Conservation (phyloP, 192 early-diverging fungal genomes). For the Coemansia javaensis region DNA sequence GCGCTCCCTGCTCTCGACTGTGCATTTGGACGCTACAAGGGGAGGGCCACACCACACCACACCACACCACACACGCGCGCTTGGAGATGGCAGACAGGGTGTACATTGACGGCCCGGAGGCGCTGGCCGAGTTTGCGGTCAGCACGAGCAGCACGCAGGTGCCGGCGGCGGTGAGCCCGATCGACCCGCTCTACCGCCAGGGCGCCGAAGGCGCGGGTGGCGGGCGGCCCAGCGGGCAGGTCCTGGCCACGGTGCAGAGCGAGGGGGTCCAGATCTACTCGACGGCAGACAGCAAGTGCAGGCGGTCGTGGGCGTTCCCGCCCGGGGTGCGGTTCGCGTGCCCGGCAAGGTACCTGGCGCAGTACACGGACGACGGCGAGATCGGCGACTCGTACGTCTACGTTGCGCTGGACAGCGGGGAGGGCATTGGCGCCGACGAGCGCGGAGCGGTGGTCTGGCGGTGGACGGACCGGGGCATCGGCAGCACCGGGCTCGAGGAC, state of each 20-base stretch:
- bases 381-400: conserved; percentile 27
- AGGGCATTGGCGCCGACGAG: conserved; percentile 8
- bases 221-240: conserved; percentile 20
- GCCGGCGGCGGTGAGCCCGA: conserved; percentile 41
- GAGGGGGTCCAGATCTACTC: conserved; percentile 48
- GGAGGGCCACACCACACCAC: too few species aligned
- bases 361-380: conserved; percentile 6
- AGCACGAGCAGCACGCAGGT: conserved; percentile 30
- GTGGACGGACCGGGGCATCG: conserved; percentile 46
- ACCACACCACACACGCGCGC: too few species aligned
- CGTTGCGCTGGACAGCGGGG: conserved; percentile 23
- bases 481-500: conserved; percentile 43
- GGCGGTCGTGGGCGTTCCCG: conserved; percentile 48
- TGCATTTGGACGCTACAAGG: too few species aligned
- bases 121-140: conserved; percentile 40
- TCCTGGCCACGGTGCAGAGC: conserved; percentile 38
- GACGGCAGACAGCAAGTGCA: conserved; percentile 41
- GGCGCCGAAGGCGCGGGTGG: neutral
- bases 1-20: too few species aligned
- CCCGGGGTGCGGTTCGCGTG: conserved; percentile 46
- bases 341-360: conserved; percentile 36
- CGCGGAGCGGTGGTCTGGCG: conserved; percentile 33
- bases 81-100: conserved; percentile 23
- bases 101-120: conserved; percentile 37
- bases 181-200: conserved; percentile 18